Evolutionary conservation across 331 rosid genomes (phyloP), one percentile per base, ranked within the genome.

Genomic region (Rhamnella rubrinervis): DNA sequence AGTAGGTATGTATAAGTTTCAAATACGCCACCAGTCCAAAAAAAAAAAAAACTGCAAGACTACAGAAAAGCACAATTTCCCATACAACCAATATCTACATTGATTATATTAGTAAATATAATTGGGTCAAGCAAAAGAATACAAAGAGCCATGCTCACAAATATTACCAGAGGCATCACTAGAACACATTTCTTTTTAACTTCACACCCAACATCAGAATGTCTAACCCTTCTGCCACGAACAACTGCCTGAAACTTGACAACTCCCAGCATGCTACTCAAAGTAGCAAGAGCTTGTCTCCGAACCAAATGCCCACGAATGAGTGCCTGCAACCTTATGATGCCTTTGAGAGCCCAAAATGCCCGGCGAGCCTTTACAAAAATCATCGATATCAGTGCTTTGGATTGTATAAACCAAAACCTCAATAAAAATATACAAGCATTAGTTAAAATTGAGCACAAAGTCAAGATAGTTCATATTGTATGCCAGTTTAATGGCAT

Each of bases 301-400:
- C 99, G 77, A 66, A 87, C 99, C 86, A 91, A 68, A 90, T 95
- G 99, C 65, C 99, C 99, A 49, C 99, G 97, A 71, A 95, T 86
- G 68, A 91, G 96, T 16, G 99, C 99, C 84, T 95, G 99, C 87
- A 95, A 78, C 89, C 97, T 86, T 83, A 95, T 95, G 75, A 95
- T 91, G 84, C 97, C 99, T 86, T 89, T 95, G 61, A 91, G 87
- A 56, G 96, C 95, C 83, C 85, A 72, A 79, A 91, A 91, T 66
- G 99, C 99, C 19, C 99, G 84, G 70, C 99, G 93, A 77, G 99
- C 99, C 99, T 95, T 83, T 88, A 85, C 74, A 44, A 79, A 61
- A 59, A 77, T 39, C 77, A 63, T 59, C 41, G 21, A 23, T 12
- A 13, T 78, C 51, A 78, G 63, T 78, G 49, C 52, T 38, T 76